Conservation (phyloP, 306 rosid genomes). For the barrel medic (Medicago truncatula) region DNA sequence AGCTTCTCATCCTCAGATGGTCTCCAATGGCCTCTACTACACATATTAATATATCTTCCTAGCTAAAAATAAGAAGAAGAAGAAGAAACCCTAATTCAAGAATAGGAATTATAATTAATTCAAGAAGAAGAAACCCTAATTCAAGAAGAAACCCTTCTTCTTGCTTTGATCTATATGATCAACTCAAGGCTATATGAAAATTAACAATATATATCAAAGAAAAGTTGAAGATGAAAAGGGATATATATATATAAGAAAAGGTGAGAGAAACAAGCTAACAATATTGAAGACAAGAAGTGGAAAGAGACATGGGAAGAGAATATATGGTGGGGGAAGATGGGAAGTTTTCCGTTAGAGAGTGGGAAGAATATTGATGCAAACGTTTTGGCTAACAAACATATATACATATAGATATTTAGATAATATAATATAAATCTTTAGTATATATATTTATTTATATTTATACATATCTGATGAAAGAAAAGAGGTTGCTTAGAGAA, state of each 20-base stretch:
- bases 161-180: conserved; percentile 40
- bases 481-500: conserved; percentile 83
- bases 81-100: conserved; percentile 47
- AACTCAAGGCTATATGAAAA: conserved; percentile 15
- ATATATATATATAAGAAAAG: background rate
- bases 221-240: conserved; percentile 9
- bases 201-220: conserved; percentile 20
- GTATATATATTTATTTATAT: too few relatives aligned
- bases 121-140: conserved; percentile 48
- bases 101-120: conserved; percentile 23
- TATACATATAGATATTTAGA: conserved; percentile 24
- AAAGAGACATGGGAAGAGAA: conserved; percentile 44
- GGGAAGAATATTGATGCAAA: conserved; percentile 80
- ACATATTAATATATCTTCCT: conserved; percentile 52
- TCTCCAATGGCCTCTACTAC: conserved; percentile 98
- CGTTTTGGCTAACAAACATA: conserved; percentile 87
- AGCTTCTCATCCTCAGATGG: conserved; percentile 95
- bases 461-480: conserved; percentile 14
- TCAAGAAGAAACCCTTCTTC: conserved; percentile 15
- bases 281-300: conserved; percentile 44
- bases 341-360: conserved; percentile 92
- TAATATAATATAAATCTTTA: background rate
- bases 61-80: background rate
- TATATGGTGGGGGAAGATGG: conserved; percentile 66
- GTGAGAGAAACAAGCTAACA: conserved; percentile 5